Evolutionary conservation across 345 rosid species (phyloP).

Genomic region (Ceriops tagal): DNA sequence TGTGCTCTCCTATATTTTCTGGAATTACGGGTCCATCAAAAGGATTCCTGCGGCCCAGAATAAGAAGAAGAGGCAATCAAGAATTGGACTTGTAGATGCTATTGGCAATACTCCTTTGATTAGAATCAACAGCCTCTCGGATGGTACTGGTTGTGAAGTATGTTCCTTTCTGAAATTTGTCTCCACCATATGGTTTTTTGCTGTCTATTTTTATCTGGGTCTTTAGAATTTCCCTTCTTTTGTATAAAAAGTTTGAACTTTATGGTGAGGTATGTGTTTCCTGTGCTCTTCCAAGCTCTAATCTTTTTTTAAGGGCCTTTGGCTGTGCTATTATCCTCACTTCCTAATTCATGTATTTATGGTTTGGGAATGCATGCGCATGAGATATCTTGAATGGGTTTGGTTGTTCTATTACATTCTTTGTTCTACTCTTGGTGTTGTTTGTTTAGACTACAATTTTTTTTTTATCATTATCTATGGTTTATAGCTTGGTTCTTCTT

Average conservation of each 20-base stretch:
- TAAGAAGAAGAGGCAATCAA: slow-evolving; percentile 32
- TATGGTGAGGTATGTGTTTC: background rate
- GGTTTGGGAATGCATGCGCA: too few relatives aligned
- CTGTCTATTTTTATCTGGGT: slow-evolving; percentile 8
- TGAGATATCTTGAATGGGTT: too few relatives aligned
- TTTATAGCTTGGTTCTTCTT: background rate
- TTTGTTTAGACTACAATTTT: background rate
- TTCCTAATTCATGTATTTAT: too few relatives aligned
- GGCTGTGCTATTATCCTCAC: too few relatives aligned
- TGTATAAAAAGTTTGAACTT: background rate
- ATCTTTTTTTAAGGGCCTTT: background rate
- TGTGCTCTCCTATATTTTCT: slow-evolving; percentile 41
- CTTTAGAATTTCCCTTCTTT: background rate
- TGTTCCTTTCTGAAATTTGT: slow-evolving; percentile 9
- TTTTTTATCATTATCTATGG: background rate
- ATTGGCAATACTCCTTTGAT: slow-evolving; percentile 87
- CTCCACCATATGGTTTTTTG: background rate
- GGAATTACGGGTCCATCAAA: slow-evolving; percentile 17
- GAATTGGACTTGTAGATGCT: slow-evolving; percentile 60
- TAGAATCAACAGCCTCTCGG: slow-evolving; percentile 85
- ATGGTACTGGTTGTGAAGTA: slow-evolving; percentile 94
- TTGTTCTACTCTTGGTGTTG: background rate
- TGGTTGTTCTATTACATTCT: too few relatives aligned
- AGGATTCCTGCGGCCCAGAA: slow-evolving; percentile 7
- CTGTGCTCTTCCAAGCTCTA: too few relatives aligned